Conservation (phyloP, 2,329 filamentous ascomycete genomes). For the Xylariaceae sp. region DNA sequence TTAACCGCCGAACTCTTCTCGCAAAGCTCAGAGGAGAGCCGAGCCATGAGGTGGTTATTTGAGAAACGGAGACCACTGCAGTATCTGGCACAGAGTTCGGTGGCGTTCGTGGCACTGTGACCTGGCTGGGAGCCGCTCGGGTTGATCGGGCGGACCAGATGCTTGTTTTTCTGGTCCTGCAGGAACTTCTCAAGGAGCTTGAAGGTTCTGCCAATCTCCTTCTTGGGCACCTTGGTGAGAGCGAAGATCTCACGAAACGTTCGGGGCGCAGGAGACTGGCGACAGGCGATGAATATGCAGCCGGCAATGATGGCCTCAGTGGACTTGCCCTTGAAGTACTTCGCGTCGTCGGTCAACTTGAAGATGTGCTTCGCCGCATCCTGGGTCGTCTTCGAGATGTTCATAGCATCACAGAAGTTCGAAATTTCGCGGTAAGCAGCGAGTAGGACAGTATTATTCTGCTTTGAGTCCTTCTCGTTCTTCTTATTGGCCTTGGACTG, state of each 20-base stretch:
- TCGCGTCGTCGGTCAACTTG: conserved; percentile 89
- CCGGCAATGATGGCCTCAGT: conserved; percentile 91
- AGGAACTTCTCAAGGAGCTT: conserved; percentile 89
- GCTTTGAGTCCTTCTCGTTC: conserved; percentile 65
- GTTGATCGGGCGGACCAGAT: conserved; percentile 63
- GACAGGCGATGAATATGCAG: conserved; percentile 96
- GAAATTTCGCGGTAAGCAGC: conserved; percentile 87
- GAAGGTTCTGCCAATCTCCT: conserved; percentile 94
- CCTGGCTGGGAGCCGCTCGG: conserved; percentile 32
- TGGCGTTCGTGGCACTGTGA: conserved; percentile 71
- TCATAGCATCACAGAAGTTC: conserved; percentile 77
- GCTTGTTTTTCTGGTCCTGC: conserved; percentile 53
- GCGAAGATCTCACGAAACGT: conserved; percentile 94
- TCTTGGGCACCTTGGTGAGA: conserved; percentile 89
- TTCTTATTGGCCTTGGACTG: conserved; percentile 64
- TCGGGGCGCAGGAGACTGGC: conserved; percentile 77
- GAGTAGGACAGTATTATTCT: conserved; percentile 59
- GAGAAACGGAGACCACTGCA: conserved; percentile 76
- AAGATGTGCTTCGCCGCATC: conserved; percentile 92
- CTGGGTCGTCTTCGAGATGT: conserved; percentile 72
- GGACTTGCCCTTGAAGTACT: conserved; percentile 91
- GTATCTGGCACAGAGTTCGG: conserved; percentile 82
- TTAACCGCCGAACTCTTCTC: conserved; percentile 70
- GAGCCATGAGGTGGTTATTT: conserved; percentile 66
- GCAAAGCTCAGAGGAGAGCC: conserved; percentile 74